phyloP scores from a whole-genome alignment of 106 monocot genomes.

The Dendrobium catenatum region DNA sequence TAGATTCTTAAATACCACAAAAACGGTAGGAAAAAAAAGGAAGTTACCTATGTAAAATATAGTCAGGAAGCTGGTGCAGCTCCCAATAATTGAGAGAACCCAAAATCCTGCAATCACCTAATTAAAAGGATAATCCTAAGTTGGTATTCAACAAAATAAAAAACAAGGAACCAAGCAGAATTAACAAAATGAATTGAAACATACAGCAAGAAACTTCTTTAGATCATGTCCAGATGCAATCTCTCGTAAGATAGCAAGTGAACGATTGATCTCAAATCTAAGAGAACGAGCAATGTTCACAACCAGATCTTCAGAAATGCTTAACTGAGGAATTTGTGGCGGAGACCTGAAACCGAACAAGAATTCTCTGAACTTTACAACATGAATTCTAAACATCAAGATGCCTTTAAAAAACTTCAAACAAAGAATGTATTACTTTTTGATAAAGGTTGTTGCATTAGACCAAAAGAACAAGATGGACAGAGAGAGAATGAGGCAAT shows the following conservation, averaged over 20 bases:
- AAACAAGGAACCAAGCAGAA: not conserved
- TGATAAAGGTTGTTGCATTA: conserved; percentile 50
- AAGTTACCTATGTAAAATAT: conserved; percentile 3
- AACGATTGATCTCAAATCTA: conserved; percentile 30
- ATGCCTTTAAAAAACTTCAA: not conserved
- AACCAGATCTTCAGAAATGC: conserved; percentile 33
- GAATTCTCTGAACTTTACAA: not conserved
- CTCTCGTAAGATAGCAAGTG: conserved; percentile 17
- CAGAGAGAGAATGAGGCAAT: conserved; percentile 34
- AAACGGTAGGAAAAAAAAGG: not conserved
- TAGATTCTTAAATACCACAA: not conserved
- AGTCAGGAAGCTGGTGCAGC: conserved; percentile 7
- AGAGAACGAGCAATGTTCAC: conserved; percentile 7
- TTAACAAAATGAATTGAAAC: not conserved
- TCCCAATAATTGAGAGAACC: conserved; percentile 7
- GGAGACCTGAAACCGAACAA: conserved; percentile 22
- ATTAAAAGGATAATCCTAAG: not conserved
- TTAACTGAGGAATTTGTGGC: conserved; percentile 39
- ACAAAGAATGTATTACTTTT: conserved; percentile 27
- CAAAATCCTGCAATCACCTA: conserved; percentile 10
- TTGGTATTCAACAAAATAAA: not conserved
- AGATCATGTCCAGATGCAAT: conserved; percentile 44
- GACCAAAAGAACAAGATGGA: conserved; percentile 49
- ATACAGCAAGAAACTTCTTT: conserved; percentile 47
- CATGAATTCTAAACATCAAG: not conserved